Evolutionary conservation across 106 monocot genomes (phyloP).

Genomic region (Triglochin maritima): DNA sequence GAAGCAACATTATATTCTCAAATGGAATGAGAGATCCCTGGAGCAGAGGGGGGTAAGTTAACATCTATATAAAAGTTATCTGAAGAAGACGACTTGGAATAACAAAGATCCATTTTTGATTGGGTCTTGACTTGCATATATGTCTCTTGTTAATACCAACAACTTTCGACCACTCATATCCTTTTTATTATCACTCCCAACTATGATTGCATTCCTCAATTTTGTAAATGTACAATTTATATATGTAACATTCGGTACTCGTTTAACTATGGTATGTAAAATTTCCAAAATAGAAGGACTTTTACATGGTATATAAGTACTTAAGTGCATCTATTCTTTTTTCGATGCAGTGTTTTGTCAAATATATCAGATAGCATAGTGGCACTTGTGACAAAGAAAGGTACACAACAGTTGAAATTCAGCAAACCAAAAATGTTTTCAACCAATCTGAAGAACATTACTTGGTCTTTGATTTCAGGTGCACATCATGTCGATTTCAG

Average conservation of each 20-base stretch:
- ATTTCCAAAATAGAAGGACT: background rate
- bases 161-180: too few relatives aligned
- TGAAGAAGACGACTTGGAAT: too few relatives aligned
- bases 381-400: slow-evolving; percentile 82
- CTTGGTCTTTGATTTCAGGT: slow-evolving; percentile 25
- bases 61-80: background rate
- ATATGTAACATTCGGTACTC: background rate
- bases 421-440: background rate
- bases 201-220: too few relatives aligned
- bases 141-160: too few relatives aligned
- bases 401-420: slow-evolving; percentile 10
- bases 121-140: too few relatives aligned
- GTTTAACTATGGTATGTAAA: background rate
- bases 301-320: background rate
- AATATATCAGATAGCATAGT: slow-evolving; percentile 77
- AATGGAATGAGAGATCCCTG: slow-evolving; percentile 97
- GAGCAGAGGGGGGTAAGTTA: slow-evolving; percentile 87
- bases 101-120: too few relatives aligned
- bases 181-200: too few relatives aligned
- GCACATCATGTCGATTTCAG: slow-evolving; percentile 92
- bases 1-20: slow-evolving; percentile 92
- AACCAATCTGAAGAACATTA: background rate
- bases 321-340: background rate
- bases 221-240: too few relatives aligned
- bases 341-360: slow-evolving; percentile 50